Percentiles rank a stretch among this genome's conserved stretches.
phyloP scores from a whole-genome alignment of 768 basidiomycete genomes.

The Naganishia onofrii region DNA sequence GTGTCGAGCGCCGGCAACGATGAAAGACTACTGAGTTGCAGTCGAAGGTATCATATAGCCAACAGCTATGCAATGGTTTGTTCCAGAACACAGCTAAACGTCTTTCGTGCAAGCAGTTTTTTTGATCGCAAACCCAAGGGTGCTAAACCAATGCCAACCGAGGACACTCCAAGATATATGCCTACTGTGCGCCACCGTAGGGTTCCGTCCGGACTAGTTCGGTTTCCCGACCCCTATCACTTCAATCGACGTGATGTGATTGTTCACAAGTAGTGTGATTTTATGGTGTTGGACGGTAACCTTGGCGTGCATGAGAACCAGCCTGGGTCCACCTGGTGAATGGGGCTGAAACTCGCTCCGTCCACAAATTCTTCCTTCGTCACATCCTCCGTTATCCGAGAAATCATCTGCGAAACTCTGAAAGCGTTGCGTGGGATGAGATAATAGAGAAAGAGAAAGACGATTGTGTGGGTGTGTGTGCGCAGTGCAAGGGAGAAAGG shows the following conservation, averaged over 20 bases:
- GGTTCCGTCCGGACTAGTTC: conserved; percentile 4
- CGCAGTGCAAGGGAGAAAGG: conserved; percentile 8
- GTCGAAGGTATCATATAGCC: conserved; percentile 1
- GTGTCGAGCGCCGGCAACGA: not conserved
- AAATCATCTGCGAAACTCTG: conserved; percentile 17
- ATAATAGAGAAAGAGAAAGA: not conserved
- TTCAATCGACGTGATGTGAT: conserved; percentile 21
- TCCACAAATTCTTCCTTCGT: conserved; percentile 19
- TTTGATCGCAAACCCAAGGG: conserved; percentile 11
- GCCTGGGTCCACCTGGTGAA: conserved; percentile 4
- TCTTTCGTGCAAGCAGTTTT: conserved; percentile 7
- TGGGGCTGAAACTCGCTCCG: conserved; percentile 21
- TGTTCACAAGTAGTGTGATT: conserved; percentile 13
- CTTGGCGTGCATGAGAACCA: conserved; percentile 21
- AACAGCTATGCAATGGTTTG: not conserved
- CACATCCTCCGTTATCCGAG: not conserved
- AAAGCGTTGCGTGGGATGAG: conserved; percentile 17
- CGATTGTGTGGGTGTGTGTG: conserved; percentile 6
- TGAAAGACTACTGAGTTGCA: not conserved
- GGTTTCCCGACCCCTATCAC: conserved; percentile 13
- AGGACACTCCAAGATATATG: conserved; percentile 27
- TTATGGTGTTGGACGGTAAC: conserved; percentile 2
- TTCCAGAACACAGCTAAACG: not conserved
- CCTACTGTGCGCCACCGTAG: conserved; percentile 14
- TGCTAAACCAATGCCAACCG: conserved; percentile 15